Base-by-base conservation (phyloP, 2,329 filamentous ascomycete species). In the Fusarium chuoi region DNA sequence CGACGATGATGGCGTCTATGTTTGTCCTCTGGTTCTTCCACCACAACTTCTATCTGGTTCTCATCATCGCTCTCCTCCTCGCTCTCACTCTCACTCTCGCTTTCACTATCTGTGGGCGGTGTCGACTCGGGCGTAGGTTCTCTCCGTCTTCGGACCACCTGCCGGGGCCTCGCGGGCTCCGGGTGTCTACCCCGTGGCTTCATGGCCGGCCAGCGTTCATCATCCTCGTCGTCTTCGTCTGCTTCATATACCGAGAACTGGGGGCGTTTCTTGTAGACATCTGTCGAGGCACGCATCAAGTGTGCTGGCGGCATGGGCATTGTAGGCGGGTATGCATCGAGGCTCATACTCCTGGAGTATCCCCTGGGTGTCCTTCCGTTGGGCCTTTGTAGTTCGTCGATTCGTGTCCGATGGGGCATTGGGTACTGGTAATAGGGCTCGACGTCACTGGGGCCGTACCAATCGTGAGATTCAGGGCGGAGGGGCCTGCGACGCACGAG, bases 361-460 rank as follows among this genome's bases (percentile, higher is more conserved):
- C 73, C 76, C 67, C 72, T 77, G 64, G 75, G 73, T 54, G 79
- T 76, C 73, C 77, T 76, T 73, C 80, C 76, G 74, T 75, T 76
- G 71, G 76, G 75, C 63, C 79, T 82, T 78, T 81, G 79, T 81
- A 82, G 65, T 75, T 77, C 73, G 56, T 73, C 62, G 70, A 78
- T 57, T 62, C 69, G 77, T 57, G 76, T 74, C 66, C 73, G 70
- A 77, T 77, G 78, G 75, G 80, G 77, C 71, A 71, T 72, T 70
- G 78, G 76, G 70, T 77, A 76, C 56, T 49, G 56, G 56, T 33
- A 36, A 66, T 77, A 77, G 73, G 74, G 74, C 62, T 65, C 70
- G 68, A 78, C 78, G 71, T 78, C 74, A 75, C 75, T 55, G 44
- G 62, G 68, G 65, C 62, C 68, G 74, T 80, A 74, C 77, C 77